Evolutionary conservation across 2,329 filamentous ascomycete species (phyloP).

Genomic region (Trichoderma asperellum): DNA sequence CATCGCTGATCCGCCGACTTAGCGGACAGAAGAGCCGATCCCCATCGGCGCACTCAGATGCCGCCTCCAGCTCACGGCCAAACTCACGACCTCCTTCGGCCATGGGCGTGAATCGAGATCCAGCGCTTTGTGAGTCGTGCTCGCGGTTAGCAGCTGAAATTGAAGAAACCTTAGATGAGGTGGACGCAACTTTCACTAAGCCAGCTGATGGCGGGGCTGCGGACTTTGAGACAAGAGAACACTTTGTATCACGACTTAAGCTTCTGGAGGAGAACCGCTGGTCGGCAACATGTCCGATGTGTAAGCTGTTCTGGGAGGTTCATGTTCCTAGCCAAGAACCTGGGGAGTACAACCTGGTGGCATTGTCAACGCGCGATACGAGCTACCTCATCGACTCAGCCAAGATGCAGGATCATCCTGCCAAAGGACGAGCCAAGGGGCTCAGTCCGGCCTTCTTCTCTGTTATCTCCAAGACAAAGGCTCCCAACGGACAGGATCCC

Average conservation of each 20-base stretch:
- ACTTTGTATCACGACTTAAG: constrained; percentile 37
- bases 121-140: constrained; percentile 40
- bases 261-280: constrained; percentile 41
- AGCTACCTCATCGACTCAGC: constrained; percentile 42
- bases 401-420: constrained; percentile 40
- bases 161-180: constrained; percentile 40
- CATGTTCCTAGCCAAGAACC: constrained; percentile 40
- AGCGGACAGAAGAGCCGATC: constrained; percentile 45
- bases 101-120: constrained; percentile 36
- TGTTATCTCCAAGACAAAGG: constrained; percentile 42
- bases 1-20: constrained; percentile 43
- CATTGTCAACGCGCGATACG: constrained; percentile 42
- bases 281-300: constrained; percentile 42
- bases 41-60: constrained; percentile 43
- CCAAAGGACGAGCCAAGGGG: constrained; percentile 38
- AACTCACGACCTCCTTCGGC: constrained; percentile 32
- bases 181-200: constrained; percentile 39
- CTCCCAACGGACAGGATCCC: constrained; percentile 37
- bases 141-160: constrained; percentile 42
- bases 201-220: constrained; percentile 38
- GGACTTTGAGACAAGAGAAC: constrained; percentile 41
- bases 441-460: constrained; percentile 40
- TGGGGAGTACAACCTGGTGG: constrained; percentile 40
- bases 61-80: constrained; percentile 29
- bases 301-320: constrained; percentile 42